phyloP scores from a whole-genome alignment of 768 basidiomycete species.

The Paxillus ammoniavirescens region DNA sequence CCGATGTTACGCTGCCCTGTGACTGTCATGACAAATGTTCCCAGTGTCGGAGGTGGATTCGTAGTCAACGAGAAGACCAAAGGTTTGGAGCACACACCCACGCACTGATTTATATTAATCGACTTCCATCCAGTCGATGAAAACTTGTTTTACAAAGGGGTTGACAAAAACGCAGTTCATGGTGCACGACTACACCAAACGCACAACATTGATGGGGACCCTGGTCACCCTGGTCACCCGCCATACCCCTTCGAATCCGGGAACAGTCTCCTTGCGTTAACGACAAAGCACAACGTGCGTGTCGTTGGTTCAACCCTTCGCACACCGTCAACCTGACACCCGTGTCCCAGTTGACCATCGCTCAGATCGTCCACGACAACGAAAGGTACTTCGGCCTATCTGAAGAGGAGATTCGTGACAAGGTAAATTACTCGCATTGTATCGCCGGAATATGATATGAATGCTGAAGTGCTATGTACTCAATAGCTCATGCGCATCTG shows the following conservation, averaged over 20 bases:
- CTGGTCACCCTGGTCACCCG: slow-evolving; percentile 57
- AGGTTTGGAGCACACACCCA: slow-evolving; percentile 39
- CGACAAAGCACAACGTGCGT: slow-evolving; percentile 79
- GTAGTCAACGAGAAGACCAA: slow-evolving; percentile 95
- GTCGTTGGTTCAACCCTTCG: background rate
- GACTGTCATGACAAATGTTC: background rate
- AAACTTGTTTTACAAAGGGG: slow-evolving; percentile 92
- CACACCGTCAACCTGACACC: slow-evolving; percentile 6
- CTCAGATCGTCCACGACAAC: slow-evolving; percentile 92
- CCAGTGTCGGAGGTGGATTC: slow-evolving; percentile 87
- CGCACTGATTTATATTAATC: background rate
- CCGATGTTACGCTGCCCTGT: background rate
- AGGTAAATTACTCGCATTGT: slow-evolving; percentile 41
- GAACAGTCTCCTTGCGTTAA: slow-evolving; percentile 69
- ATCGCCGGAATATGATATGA: background rate
- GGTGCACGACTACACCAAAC: slow-evolving; percentile 74
- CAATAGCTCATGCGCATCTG: slow-evolving; percentile 71
- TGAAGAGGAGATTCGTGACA: slow-evolving; percentile 70
- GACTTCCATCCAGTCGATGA: slow-evolving; percentile 63
- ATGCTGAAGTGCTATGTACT: background rate
- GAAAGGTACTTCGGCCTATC: slow-evolving; percentile 79
- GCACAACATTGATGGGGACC: slow-evolving; percentile 42
- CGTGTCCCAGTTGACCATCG: slow-evolving; percentile 75
- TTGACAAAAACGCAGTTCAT: slow-evolving; percentile 79
- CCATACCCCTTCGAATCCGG: slow-evolving; percentile 84